A percentile compares a stretch with the other conserved stretches of the same genome.
These are phyloP conservation scores for Periconia digitata DNA, from an alignment of 2,329 filamentous ascomycete species.

Conservation along the genomic window DNA sequence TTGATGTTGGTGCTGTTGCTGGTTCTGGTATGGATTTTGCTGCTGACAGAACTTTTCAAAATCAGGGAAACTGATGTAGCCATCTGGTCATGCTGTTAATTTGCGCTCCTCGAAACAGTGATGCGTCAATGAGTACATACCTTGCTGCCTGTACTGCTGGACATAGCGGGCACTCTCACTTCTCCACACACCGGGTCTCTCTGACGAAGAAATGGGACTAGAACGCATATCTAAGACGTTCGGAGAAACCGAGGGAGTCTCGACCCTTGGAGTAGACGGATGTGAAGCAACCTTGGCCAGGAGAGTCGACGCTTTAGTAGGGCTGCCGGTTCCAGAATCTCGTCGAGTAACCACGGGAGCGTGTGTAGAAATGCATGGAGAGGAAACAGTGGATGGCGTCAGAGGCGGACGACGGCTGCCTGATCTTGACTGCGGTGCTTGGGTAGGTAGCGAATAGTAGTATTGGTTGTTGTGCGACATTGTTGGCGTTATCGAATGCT, in stretches of 20 bases:
- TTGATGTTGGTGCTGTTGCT: slow-evolving; percentile 28
- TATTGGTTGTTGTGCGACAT: slow-evolving; percentile 40
- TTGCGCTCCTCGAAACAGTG: background rate
- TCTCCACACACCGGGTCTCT: slow-evolving; percentile 37
- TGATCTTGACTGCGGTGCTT: slow-evolving; percentile 37
- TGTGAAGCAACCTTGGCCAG: slow-evolving; percentile 49
- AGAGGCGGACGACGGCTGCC: slow-evolving; percentile 47
- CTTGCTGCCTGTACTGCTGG: slow-evolving; percentile 39
- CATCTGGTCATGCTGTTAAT: slow-evolving; percentile 41
- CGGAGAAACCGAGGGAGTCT: slow-evolving; percentile 37
- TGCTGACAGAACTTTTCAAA: slow-evolving; percentile 65
- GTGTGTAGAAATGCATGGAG: slow-evolving; percentile 47
- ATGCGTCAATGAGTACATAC: slow-evolving; percentile 24
- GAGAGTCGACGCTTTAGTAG: slow-evolving; percentile 45
- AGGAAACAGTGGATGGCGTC: slow-evolving; percentile 49
- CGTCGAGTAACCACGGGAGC: slow-evolving; percentile 43
- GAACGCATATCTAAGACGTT: slow-evolving; percentile 26
- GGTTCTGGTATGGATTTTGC: slow-evolving; percentile 30
- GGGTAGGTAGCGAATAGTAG: slow-evolving; percentile 43
- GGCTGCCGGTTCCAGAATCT: slow-evolving; percentile 45
- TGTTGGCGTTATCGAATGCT: slow-evolving; percentile 15
- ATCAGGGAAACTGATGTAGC: slow-evolving; percentile 74
- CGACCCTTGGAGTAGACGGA: slow-evolving; percentile 41
- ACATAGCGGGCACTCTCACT: slow-evolving; percentile 43
- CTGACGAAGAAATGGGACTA: slow-evolving; percentile 25